Evolutionary conservation across 768 basidiomycete genomes (phyloP).

Genomic region (Termitomyces heimii): DNA sequence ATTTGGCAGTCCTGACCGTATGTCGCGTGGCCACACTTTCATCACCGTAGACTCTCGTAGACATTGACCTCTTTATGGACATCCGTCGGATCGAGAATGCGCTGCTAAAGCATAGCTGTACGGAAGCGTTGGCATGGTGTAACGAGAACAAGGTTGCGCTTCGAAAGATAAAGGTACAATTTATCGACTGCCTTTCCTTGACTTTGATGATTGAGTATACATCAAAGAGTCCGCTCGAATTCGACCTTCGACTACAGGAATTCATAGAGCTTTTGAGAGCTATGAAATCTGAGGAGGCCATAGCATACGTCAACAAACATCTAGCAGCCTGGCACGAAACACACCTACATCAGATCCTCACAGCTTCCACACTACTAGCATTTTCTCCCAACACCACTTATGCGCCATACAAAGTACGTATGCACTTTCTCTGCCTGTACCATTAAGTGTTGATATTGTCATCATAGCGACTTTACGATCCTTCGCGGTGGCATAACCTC

Average conservation of each 20-base stretch:
- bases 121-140: conserved; percentile 92
- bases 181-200: not conserved
- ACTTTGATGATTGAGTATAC: not conserved
- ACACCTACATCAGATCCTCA: conserved; percentile 71
- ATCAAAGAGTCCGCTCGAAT: conserved; percentile 86
- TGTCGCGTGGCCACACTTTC: not conserved
- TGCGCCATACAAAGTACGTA: conserved; percentile 70
- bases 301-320: conserved; percentile 78
- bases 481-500: conserved; percentile 69
- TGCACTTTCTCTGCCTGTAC: not conserved
- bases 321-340: conserved; percentile 79
- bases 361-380: conserved; percentile 72
- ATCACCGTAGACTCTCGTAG: conserved; percentile 64
- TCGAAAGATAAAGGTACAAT: conserved; percentile 77
- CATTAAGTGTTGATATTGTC: not conserved
- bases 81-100: conserved; percentile 84
- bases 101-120: conserved; percentile 66
- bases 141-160: conserved; percentile 92
- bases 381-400: conserved; percentile 67
- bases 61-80: conserved; percentile 88
- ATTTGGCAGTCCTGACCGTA: not conserved
- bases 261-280: conserved; percentile 87
- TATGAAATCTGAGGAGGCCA: conserved; percentile 65
- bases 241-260: conserved; percentile 92
- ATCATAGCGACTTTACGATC: conserved; percentile 76